Evolutionary conservation across 257 asterid species (phyloP).

Genomic region (Scutellaria minor): DNA sequence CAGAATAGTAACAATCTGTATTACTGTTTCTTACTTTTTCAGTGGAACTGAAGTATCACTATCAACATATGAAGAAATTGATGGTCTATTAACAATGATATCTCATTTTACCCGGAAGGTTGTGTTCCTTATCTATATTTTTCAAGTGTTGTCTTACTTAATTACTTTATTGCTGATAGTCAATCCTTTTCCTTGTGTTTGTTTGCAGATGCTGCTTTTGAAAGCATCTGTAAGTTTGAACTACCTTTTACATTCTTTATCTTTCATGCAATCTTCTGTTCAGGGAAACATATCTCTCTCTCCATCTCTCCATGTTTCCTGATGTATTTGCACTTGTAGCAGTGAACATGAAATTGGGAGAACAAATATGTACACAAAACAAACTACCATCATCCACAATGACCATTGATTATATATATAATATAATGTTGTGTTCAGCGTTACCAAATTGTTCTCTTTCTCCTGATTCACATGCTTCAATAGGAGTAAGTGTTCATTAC

Average conservation of each 20-base stretch:
- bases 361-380: neutral
- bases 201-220: conserved; percentile 66
- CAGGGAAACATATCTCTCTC: neutral
- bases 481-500: conserved; percentile 14
- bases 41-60: conserved; percentile 88
- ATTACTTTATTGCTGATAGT: conserved; percentile 28
- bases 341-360: conserved; percentile 5
- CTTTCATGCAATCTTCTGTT: conserved; percentile 27
- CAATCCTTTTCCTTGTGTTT: conserved; percentile 27
- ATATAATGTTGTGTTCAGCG: conserved; percentile 19
- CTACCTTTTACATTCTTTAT: conserved; percentile 29
- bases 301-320: neutral
- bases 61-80: conserved; percentile 49
- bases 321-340: conserved; percentile 10
- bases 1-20: conserved; percentile 16
- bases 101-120: conserved; percentile 69
- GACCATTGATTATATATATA: conserved; percentile 1
- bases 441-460: conserved; percentile 16
- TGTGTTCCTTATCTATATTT: conserved; percentile 35
- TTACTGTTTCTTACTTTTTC: conserved; percentile 32
- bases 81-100: conserved; percentile 50
- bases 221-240: conserved; percentile 70
- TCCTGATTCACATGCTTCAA: conserved; percentile 29
- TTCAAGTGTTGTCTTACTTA: conserved; percentile 21
- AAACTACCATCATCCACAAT: conserved; percentile 8